Base-by-base conservation (phyloP, 805 yeast genomes). In the Candida cerambycidarum region DNA sequence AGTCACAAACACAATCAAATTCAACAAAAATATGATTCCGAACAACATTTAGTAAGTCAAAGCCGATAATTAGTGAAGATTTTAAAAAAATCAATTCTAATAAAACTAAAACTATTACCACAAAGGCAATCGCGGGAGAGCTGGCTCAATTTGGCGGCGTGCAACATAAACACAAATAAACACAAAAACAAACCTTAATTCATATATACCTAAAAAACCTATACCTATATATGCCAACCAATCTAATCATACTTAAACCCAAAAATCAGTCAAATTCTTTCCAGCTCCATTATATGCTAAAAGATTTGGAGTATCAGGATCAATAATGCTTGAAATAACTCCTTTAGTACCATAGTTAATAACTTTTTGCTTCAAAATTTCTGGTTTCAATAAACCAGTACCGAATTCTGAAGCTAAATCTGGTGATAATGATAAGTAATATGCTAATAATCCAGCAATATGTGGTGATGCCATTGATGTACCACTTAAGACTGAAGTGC, bases 401-500 rank as follows among this genome's bases (percentile, higher is more conserved):
- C 65, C 58, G 70, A 68, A 67, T 58, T 72, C 80, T 17, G 82
- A 77, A 45, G 60, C 67, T 47, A 69, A 53, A 38, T 70, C 73
- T 17, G 83, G 83, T 56, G 74, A 75, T 57, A 78, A 72, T 13
- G 82, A 77, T 48, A 78, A 63, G 61, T 67, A 79, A 68, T 78
- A 78, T 5, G 82, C 60, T 59, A 78, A 64, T 54, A 78, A 67
- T 15, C 83, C 83, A 29, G 77, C 71, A 49, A 78, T 62, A 55
- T 78, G 82, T 30, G 83, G 83, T 12, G 83, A 71, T 17, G 83
- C 83, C 83, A 79, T 79, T 30, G 83, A 79, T 15, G 83, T 78
- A 51, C 83, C 83, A 25, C 82, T 75, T 66, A 78, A 66, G 17
- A 74, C 65, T 48, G 76, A 74, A 25, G 79, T 71, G 49, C 79